Base-by-base conservation (phyloP, 352 stramenopile genomes). In the Phytopythium cucurbitacearum region DNA sequence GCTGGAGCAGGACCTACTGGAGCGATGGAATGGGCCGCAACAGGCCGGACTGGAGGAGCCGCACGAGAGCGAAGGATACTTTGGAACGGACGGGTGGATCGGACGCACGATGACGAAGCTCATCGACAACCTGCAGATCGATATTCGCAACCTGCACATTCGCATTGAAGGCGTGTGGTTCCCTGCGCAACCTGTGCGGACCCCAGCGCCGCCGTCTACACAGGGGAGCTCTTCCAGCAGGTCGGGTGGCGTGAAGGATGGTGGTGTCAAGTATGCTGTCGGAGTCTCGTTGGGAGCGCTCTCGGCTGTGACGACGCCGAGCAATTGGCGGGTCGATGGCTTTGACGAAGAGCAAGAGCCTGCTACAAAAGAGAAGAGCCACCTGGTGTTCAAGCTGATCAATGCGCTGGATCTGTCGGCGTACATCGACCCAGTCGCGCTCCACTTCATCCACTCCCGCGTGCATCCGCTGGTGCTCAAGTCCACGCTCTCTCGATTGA, bases 51-150 rank as follows among this genome's bases (percentile, higher is more conserved):
- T 81, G 55, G 69, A 63, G 0, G 74, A 89, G 12, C 63, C 74
- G 0, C 74, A 87, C 42, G 85, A 94, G 51, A 90, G 71, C 39
- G 83, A 94, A 58, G 86, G 86, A 0, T 96, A 96, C 59, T 96
- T 94, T 56, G 86, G 86, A 40, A 90, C 87, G 0, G 83, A 96
- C 44, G 86, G 86, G 34, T 96, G 85, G 80, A 86, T 96, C 40
- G 86, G 86, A 39, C 73, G 86, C 28, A 94, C 86, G 11, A 89
- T 96, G 67, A 94, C 86, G 8, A 92, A 94, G 50, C 72, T 96
- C 40, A 96, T 96, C 59, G 86, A 96, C 64, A 96, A 96, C 50
- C 59, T 96, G 21, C 86, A 96, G 69, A 76, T 96, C 48, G 85
- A 96, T 50, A 80, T 96, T 11, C 68, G 83, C 4, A 96, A 96